These are phyloP conservation scores for Ceratocystis albifundus DNA, from an alignment of 2,329 filamentous ascomycete species.

Conservation along the genomic window DNA sequence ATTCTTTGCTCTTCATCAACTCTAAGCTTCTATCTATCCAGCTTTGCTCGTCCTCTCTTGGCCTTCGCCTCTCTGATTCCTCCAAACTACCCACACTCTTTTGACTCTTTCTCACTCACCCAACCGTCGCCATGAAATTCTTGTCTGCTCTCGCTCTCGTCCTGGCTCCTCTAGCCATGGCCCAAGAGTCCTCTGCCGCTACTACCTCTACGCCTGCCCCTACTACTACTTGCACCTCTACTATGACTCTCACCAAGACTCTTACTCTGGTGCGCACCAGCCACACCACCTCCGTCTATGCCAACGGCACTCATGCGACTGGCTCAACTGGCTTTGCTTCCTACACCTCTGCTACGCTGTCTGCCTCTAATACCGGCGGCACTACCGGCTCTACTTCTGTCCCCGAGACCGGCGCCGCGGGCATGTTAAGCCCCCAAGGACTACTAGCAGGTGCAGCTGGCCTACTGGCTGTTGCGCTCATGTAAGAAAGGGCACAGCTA, in stretches of 20 bases:
- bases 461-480: constrained; percentile 39
- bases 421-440: constrained; percentile 36
- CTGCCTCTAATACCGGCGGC: constrained; percentile 26
- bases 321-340: constrained; percentile 26
- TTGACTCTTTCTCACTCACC: neutral
- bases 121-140: constrained; percentile 32
- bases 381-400: constrained; percentile 31
- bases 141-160: constrained; percentile 37
- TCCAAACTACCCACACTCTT: neutral
- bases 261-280: constrained; percentile 40
- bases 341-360: constrained; percentile 27
- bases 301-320: constrained; percentile 30
- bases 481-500: constrained; percentile 35
- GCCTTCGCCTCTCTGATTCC: neutral
- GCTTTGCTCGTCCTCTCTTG: neutral
- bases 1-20: neutral
- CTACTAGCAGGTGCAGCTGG: constrained; percentile 41
- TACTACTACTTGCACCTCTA: constrained; percentile 31
- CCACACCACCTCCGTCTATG: constrained; percentile 31
- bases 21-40: constrained; percentile 2
- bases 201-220: constrained; percentile 20
- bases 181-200: constrained; percentile 28
- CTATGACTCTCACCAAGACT: constrained; percentile 39
- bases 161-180: constrained; percentile 44
- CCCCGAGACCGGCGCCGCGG: constrained; percentile 31